Base-by-base conservation (phyloP, 2,329 filamentous ascomycete species). In the Penicillium frequentans region DNA sequence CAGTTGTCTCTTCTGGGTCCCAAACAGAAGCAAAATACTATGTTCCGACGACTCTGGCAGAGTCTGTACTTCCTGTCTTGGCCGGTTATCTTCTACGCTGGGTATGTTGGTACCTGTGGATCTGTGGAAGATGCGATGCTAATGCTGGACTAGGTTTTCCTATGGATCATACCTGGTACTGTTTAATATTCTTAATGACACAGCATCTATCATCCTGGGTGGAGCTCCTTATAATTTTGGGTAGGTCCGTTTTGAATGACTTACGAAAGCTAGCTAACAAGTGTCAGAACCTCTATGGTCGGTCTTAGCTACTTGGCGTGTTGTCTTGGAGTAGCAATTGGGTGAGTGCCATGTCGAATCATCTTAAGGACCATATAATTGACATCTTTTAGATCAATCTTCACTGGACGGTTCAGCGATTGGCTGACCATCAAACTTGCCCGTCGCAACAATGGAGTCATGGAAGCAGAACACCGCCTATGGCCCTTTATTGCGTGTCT, bases 141-240 rank as follows among this genome's bases (percentile, higher is more conserved):
- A 49, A 67, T 21, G 3, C 13, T 10, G 3, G 3, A 3, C 2
- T 29, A 73, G 72, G 10, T 75, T 76, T 42, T 74, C 72, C 0
- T 76, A 76, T 42, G 75, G 75, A 1, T 72, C 72, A 3, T 74
- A 76, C 33, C 65, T 76, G 16, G 67, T 75, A 0, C 70, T 72
- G 59, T 77, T 76, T 62, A 77, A 76, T 54, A 73, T 77, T 27
- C 53, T 77, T 21, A 77, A 77, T 31, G 75, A 64, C 14, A 77
- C 75, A 1, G 63, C 73, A 1, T 75, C 74, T 0, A 66, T 76
- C 6, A 72, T 77, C 49, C 61, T 77, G 3, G 65, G 71, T 7
- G 64, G 61, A 7, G 54, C 65, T 7, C 74, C 75, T 0, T 77
- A 77, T 49, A 71, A 74, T 51, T 77, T 77, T 44, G 60, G 69